Conservation (phyloP, 768 basidiomycete species). For the Tulasnella sp. region DNA sequence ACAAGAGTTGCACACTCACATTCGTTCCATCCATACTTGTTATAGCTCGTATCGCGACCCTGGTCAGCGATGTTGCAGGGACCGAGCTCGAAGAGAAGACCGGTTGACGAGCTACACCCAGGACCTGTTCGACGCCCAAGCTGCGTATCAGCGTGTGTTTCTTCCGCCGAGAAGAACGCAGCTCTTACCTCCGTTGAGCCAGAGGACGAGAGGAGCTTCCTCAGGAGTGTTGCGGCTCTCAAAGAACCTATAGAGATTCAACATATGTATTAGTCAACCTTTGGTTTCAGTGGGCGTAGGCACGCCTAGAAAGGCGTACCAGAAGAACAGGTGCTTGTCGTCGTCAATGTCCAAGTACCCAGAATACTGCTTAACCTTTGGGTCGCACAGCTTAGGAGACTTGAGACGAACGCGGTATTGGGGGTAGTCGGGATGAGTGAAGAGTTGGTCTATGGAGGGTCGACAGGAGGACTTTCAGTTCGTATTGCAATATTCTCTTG, state of each 20-base stretch:
- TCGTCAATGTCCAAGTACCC: conserved; percentile 76
- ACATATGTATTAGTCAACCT: background rate
- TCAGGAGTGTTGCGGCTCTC: conserved; percentile 66
- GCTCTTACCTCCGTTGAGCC: conserved; percentile 64
- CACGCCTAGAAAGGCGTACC: conserved; percentile 31
- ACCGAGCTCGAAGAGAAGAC: conserved; percentile 85
- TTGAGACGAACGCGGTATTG: conserved; percentile 44
- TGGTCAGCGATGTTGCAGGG: conserved; percentile 66
- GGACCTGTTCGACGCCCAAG: conserved; percentile 13
- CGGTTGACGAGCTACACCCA: conserved; percentile 22
- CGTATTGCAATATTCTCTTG: background rate
- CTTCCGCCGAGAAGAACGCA: background rate
- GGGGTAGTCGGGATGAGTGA: conserved; percentile 42
- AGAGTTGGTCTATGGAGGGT: conserved; percentile 43
- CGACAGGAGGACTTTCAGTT: background rate
- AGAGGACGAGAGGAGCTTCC: conserved; percentile 73
- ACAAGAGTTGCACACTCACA: conserved; percentile 7
- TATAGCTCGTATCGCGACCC: conserved; percentile 57
- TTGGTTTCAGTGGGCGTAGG: conserved; percentile 18
- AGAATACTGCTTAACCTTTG: conserved; percentile 65
- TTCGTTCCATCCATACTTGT: conserved; percentile 78
- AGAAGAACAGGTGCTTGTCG: conserved; percentile 79
- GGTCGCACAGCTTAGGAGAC: conserved; percentile 60
- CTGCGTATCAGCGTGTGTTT: background rate
- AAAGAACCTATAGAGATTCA: conserved; percentile 54